phyloP scores from a whole-genome alignment of 2,329 filamentous ascomycete species.

The Magnaporthiopsis poae region DNA sequence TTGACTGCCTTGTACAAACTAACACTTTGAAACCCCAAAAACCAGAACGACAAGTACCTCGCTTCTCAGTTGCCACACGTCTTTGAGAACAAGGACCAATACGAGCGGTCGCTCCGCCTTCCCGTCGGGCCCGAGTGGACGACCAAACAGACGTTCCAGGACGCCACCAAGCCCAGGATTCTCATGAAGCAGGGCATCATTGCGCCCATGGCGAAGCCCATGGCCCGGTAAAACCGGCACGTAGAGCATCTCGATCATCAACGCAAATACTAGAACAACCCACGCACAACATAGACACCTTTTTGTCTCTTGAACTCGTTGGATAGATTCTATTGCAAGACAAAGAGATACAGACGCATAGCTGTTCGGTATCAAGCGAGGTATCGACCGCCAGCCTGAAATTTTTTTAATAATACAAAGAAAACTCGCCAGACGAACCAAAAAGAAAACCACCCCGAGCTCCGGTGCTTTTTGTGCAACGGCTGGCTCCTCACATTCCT shows the following conservation, averaged over 20 bases:
- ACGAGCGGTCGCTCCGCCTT: conserved; percentile 76
- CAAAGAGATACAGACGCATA: neutral
- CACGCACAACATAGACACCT: neutral
- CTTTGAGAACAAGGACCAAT: conserved; percentile 81
- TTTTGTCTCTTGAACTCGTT: neutral
- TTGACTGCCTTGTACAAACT: neutral
- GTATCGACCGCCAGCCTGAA: neutral
- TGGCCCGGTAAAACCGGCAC: conserved; percentile 8
- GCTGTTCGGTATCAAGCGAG: neutral
- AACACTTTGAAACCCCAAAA: neutral
- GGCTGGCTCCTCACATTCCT: neutral
- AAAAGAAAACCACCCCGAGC: neutral
- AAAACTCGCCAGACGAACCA: neutral
- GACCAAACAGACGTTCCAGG: conserved; percentile 91
- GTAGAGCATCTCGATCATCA: conserved; percentile 15
- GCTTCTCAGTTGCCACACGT: conserved; percentile 74
- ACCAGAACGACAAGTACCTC: conserved; percentile 73
- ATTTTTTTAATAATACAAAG: neutral
- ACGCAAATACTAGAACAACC: neutral
- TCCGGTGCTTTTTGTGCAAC: neutral
- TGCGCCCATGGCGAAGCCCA: conserved; percentile 73
- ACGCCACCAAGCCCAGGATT: conserved; percentile 76
- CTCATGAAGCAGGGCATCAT: conserved; percentile 87
- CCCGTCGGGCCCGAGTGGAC: conserved; percentile 91
- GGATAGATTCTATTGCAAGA: neutral